phyloP scores from a whole-genome alignment of 768 basidiomycete species.

The Tylopilus cervinicoccineus region DNA sequence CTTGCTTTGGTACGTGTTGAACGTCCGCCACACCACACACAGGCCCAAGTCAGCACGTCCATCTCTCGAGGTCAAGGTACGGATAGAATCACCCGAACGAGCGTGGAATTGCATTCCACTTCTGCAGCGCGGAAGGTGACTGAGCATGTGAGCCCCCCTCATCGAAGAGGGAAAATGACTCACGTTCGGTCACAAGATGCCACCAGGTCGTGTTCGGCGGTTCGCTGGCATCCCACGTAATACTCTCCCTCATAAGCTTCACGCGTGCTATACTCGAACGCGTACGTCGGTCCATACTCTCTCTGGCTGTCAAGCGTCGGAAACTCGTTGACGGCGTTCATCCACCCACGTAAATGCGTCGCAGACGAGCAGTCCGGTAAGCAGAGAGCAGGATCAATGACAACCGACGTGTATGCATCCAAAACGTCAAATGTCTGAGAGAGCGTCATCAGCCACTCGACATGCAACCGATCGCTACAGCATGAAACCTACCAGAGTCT shows the following conservation, averaged over 20 bases:
- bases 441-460: not conserved
- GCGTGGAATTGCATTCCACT: constrained; percentile 19
- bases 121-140: constrained; percentile 16
- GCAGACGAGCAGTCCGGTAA: no score
- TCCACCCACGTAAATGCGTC: constrained; percentile 44
- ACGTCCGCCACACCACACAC: not conserved
- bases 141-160: not conserved
- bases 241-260: constrained; percentile 52
- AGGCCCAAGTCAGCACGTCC: constrained; percentile 6
- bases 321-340: constrained; percentile 54
- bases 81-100: no score
- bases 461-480: no score
- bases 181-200: constrained; percentile 66
- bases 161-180: not conserved
- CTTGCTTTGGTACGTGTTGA: not conserved
- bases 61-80: no score
- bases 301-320: constrained; percentile 51
- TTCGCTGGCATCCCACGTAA: constrained; percentile 54
- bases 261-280: constrained; percentile 62
- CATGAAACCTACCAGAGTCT: no score
- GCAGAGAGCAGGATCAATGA: not conserved
- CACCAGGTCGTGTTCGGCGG: constrained; percentile 76
- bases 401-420: constrained; percentile 64
- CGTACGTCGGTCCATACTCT: constrained; percentile 52
- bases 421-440: constrained; percentile 66